Base-by-base conservation (phyloP, 1,139 yeast genomes). In the Kluyveromyces sp. region DNA sequence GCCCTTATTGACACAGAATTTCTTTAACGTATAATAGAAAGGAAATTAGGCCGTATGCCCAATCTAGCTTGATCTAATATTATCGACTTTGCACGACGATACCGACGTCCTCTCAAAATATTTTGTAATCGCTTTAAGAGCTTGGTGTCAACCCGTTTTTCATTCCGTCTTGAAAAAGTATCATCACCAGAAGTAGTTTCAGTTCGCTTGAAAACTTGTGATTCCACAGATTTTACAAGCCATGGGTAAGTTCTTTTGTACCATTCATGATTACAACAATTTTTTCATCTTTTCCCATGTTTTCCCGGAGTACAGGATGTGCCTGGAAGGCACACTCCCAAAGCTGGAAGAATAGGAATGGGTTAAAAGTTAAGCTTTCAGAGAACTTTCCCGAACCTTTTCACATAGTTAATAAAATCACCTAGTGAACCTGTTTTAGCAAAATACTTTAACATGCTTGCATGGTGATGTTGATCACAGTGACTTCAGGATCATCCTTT, bases 21-120 rank as follows among this genome's bases (percentile, higher is more conserved):
- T 48, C 36, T 59, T 43, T 27, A 59, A 46, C 3, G 48, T 39
- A 42, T 57, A 58, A 40, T 54, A 51, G 29, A 60, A 49, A 8
- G 53, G 25, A 58, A 53, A 21, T 51, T 48, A 4, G 62, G 62
- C 31, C 50, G 50, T 4, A 53, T 42, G 3, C 62, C 61, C 32
- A 53, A 53, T 31, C 57, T 49, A 31, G 53, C 44, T 21, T 53
- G 55, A 36, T 53, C 51, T 21, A 53, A 37, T 21, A 59, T 42
- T 27, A 50, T 37, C 4, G 42, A 33, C 32, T 53, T 51, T 1
- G 57, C 56, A 3, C 43, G 34, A 29, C 42, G 37, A 10, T 34
- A 31, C 10, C 43, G 35, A 28, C 45, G 37, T 8, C 34, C 32
- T 15, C 37, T 8, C 7, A 41, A 25, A 15, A 31, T 32, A 6